Percentiles rank a stretch among this genome's conserved stretches.
These are phyloP conservation scores for Backusella westeae DNA, from an alignment of 192 early-diverging fungal genomes.

Conservation along the genomic window DNA sequence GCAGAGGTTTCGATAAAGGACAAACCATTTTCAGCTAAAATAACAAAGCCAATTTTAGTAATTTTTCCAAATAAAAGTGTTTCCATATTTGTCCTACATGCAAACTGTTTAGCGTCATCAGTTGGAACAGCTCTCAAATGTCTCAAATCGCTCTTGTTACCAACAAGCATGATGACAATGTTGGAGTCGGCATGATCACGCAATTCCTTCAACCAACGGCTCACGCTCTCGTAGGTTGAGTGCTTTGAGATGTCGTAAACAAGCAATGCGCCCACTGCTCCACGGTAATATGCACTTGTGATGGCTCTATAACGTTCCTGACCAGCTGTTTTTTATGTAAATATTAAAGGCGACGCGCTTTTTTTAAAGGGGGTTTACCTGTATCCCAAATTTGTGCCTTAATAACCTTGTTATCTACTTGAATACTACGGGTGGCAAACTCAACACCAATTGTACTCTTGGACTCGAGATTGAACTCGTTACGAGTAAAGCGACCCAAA, in stretches of 20 bases:
- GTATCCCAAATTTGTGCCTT: conserved; percentile 99
- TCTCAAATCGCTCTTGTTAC: conserved; percentile 98
- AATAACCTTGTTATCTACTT: conserved; percentile 96
- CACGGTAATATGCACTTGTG: conserved; percentile 89
- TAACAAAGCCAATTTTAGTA: background rate
- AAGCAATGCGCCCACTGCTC: conserved; percentile 92
- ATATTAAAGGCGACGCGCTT: too few species aligned
- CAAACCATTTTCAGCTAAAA: conserved; percentile 77
- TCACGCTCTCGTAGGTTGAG: conserved; percentile 92
- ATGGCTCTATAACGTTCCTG: conserved; percentile 84
- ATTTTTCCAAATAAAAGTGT: background rate
- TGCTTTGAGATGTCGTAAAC: conserved; percentile 99
- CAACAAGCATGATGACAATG: conserved; percentile 98
- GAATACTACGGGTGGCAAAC: conserved; percentile 94
- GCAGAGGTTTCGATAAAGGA: conserved; percentile 99
- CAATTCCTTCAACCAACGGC: conserved; percentile 96
- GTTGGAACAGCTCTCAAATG: conserved; percentile 94
- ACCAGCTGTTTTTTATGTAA: conserved; percentile 37
- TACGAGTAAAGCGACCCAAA: conserved; percentile 93
- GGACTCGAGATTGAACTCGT: conserved; percentile 85
- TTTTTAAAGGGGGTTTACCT: conserved; percentile 44
- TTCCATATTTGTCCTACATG: conserved; percentile 52
- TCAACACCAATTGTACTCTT: conserved; percentile 77
- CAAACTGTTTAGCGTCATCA: conserved; percentile 97
- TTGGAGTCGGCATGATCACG: conserved; percentile 95